phyloP scores from a whole-genome alignment of 1,284 basidiomycete species.

The Microbotryum silenes-acaulis region DNA sequence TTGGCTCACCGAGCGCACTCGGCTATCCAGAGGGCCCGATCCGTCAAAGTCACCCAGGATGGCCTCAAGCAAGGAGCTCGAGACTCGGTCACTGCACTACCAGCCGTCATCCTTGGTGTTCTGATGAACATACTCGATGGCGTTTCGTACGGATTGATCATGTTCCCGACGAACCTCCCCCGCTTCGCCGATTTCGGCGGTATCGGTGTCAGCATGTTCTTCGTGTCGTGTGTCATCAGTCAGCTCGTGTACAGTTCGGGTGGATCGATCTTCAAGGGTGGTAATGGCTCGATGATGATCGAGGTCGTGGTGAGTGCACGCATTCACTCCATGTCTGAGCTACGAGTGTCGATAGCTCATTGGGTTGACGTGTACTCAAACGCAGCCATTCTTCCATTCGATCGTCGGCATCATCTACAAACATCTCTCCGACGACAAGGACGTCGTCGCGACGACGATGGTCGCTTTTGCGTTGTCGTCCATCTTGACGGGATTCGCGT shows the following conservation, averaged over 20 bases:
- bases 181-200: conserved; percentile 76
- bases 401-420: conserved; percentile 68
- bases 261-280: conserved; percentile 67
- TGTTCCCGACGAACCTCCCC: conserved; percentile 70
- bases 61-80: conserved; percentile 12
- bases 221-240: conserved; percentile 69
- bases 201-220: conserved; percentile 87
- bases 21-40: too few relatives aligned
- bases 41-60: conserved; percentile 2
- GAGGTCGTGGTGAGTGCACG: conserved; percentile 72
- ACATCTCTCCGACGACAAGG: conserved; percentile 49
- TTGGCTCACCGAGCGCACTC: too few relatives aligned
- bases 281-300: conserved; percentile 97
- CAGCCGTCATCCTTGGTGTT: conserved; percentile 41
- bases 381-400: conserved; percentile 88
- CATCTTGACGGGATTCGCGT: conserved; percentile 82
- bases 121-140: conserved; percentile 90
- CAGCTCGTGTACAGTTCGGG: conserved; percentile 81
- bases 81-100: conserved; percentile 13
- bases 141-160: conserved; percentile 53
- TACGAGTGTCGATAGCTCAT: too few relatives aligned
- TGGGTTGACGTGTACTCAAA: too few relatives aligned
- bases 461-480: conserved; percentile 82
- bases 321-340: not conserved
- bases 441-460: conserved; percentile 83